phyloP scores from a whole-genome alignment of 2,329 filamentous ascomycete species.

The Sarocladium brachiariae region DNA sequence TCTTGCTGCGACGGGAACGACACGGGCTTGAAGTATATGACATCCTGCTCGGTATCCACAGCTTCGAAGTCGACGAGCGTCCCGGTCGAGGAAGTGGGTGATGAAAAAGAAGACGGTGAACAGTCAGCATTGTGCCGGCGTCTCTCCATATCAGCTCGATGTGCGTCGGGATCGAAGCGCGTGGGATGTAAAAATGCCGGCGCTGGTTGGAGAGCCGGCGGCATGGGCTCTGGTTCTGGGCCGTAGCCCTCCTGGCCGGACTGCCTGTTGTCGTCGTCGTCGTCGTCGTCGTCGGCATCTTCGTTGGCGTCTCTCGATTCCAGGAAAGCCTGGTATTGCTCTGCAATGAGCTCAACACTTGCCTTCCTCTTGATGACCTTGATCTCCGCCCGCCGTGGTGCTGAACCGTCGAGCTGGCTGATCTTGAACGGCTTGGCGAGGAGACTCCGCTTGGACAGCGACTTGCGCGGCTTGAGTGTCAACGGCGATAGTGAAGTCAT shows the following conservation, averaged over 20 bases:
- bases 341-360: slow-evolving; percentile 37
- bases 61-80: slow-evolving; percentile 39
- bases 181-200: neutral
- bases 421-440: slow-evolving; percentile 39
- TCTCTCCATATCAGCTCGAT: neutral
- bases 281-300: neutral
- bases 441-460: slow-evolving; percentile 13
- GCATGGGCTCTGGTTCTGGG: neutral
- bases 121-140: neutral
- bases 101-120: too few species aligned
- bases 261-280: neutral
- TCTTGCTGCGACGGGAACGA: slow-evolving; percentile 26
- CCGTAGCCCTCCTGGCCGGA: neutral
- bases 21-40: slow-evolving; percentile 39
- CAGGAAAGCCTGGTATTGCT: slow-evolving; percentile 38
- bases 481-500: neutral
- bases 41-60: slow-evolving; percentile 26
- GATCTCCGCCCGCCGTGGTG: slow-evolving; percentile 7
- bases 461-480: slow-evolving; percentile 1
- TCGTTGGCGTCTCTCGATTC: slow-evolving; percentile 16
- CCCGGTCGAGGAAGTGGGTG: slow-evolving; percentile 23
- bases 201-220: neutral
- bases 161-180: neutral
- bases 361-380: slow-evolving; percentile 20
- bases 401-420: slow-evolving; percentile 33